Evolutionary conservation across 208 protist species (phyloP), one percentile per base, ranked within the genome.

Genomic region (Acanthamoeba sp.): DNA sequence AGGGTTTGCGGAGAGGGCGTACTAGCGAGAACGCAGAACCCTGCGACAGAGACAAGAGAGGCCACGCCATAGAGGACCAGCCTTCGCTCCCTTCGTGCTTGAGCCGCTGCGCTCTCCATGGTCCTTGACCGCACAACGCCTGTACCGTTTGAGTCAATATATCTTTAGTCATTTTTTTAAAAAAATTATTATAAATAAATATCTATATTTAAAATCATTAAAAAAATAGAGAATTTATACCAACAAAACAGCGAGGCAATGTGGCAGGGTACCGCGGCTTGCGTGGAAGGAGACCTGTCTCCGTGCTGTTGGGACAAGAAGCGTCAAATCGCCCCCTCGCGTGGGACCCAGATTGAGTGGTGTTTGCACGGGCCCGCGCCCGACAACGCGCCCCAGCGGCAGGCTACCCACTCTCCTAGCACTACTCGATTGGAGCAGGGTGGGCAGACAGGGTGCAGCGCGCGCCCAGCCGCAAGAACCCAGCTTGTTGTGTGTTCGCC

Each of bases 51-150:
- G n/a, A 5, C 76, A 4, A 85, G n/a, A 22, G 76, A 48, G n/a
- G 42, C 76, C n/a, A 36, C 76, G 27, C 24, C 45, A 42, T 40
- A 40, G 42, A 85, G 9, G 2, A 32, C 12, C 22, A 29, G 27
- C 29, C 76, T 27, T 34, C 76, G 36, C 1, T 85, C 6, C n/a
- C 42, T 24, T 22, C n/a, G 14, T 24, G 42, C 45, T 4, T 18
- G 76, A 1, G 34, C 40, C 9, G 76, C 36, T 18, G 76, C 76
- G 45, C 76, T 85, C 32, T 32, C 42, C 42, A 85, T 85, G 10
- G 76, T 85, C 42, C 29, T 57, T 24, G 76, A 85, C 76, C 45
- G 36, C 27, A 85, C 76, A 7, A 85, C 76, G 1, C 76, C 76
- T 85, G 38, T 6, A 29, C n/a, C 6, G 38, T 6, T 55, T 20